Conservation (phyloP, 1,139 yeast species). For the Citeromyces siamensis region DNA sequence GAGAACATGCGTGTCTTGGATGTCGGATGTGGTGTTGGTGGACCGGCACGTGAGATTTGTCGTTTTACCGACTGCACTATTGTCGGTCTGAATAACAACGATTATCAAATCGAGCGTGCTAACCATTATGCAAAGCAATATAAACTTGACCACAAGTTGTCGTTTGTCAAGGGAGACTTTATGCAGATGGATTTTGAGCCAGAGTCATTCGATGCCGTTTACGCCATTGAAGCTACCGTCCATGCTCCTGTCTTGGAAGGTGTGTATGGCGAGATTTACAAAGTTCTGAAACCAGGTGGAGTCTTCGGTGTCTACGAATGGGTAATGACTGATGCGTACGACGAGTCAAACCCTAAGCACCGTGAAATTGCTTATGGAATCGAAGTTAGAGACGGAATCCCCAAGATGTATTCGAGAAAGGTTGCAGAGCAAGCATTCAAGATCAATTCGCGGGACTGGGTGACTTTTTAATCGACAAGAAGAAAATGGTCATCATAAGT, state of each 20-base stretch:
- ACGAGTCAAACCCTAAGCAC: slow-evolving; percentile 78
- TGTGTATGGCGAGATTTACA: slow-evolving; percentile 89
- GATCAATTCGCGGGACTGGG: too few species aligned
- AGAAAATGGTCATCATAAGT: too few species aligned
- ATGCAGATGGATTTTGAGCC: slow-evolving; percentile 98
- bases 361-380: slow-evolving; percentile 95
- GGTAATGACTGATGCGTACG: slow-evolving; percentile 96
- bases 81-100: slow-evolving; percentile 92
- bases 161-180: slow-evolving; percentile 94
- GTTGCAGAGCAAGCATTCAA: slow-evolving; percentile 85
- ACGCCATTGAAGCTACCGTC: slow-evolving; percentile 97
- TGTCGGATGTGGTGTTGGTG: slow-evolving; percentile 99
- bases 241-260: slow-evolving; percentile 97
- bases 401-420: slow-evolving; percentile 81
- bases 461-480: too few species aligned
- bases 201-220: slow-evolving; percentile 87
- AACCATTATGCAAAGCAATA: slow-evolving; percentile 61
- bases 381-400: slow-evolving; percentile 97
- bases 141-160: slow-evolving; percentile 59
- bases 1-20: slow-evolving; percentile 85
- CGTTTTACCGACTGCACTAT: slow-evolving; percentile 82
- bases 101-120: slow-evolving; percentile 92
- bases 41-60: slow-evolving; percentile 94
- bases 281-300: slow-evolving; percentile 96
- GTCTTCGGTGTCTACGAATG: slow-evolving; percentile 96